Evolutionary conservation across 441 rosid species (phyloP).

Genomic region (Hypseocharis bilobata): DNA sequence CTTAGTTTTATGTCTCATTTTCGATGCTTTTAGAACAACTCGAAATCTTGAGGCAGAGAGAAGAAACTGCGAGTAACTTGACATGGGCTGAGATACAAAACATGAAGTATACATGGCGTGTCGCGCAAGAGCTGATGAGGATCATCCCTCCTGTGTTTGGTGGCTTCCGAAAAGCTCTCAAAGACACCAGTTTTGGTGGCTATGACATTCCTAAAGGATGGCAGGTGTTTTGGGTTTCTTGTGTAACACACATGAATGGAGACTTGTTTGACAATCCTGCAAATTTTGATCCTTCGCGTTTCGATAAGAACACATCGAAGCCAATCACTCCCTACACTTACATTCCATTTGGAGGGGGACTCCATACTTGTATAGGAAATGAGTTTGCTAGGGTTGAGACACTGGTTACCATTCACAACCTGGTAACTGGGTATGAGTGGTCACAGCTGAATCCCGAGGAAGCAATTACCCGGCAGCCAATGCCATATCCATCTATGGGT

Average conservation of each 20-base stretch:
- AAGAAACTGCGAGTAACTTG: conserved; percentile 1
- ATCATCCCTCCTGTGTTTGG: conserved; percentile 19
- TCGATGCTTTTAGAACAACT: conserved; percentile 7
- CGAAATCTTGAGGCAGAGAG: conserved; percentile 3
- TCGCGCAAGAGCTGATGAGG: conserved; percentile 22
- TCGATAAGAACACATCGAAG: background rate
- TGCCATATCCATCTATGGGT: conserved; percentile 7
- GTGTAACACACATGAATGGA: background rate
- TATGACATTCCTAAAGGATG: conserved; percentile 8
- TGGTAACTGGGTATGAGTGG: background rate
- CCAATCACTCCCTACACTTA: conserved; percentile 10
- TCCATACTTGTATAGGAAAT: conserved; percentile 4
- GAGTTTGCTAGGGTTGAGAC: conserved; percentile 13
- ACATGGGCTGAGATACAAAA: conserved; percentile 19
- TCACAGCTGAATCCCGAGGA: background rate
- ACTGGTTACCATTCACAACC: background rate
- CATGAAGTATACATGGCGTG: conserved; percentile 24
- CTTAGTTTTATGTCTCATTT: background rate
- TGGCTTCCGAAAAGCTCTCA: conserved; percentile 13
- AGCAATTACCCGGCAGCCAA: background rate
- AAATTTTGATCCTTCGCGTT: conserved; percentile 11
- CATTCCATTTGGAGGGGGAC: conserved; percentile 9
- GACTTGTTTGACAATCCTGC: conserved; percentile 1
- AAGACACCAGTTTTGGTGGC: conserved; percentile 13
- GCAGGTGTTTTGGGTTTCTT: conserved; percentile 11